A percentile compares a stretch with the other conserved stretches of the same genome.
These are phyloP conservation scores for Pelargonium nanum DNA, from an alignment of 345 rosid genomes.

Conservation along the genomic window DNA sequence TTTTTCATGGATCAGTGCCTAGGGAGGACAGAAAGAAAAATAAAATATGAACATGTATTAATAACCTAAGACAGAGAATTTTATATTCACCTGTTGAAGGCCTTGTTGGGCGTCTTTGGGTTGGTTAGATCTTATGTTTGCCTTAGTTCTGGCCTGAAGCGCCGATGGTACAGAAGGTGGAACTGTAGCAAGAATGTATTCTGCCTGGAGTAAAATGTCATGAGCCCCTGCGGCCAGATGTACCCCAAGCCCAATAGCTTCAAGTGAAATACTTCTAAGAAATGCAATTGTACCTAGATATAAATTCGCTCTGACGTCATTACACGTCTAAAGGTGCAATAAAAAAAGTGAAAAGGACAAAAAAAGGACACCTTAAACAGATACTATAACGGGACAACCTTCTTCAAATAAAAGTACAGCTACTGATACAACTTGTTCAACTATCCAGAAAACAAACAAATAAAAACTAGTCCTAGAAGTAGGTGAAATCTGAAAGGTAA, in stretches of 20 bases:
- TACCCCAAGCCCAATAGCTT: slow-evolving; percentile 90
- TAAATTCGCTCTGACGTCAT: background rate
- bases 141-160: slow-evolving; percentile 33
- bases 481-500: too few relatives aligned
- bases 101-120: slow-evolving; percentile 87
- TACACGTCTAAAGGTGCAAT: too few relatives aligned
- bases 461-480: too few relatives aligned
- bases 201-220: slow-evolving; percentile 70
- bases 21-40: background rate
- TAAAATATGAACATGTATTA: slow-evolving; percentile 6
- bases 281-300: slow-evolving; percentile 79
- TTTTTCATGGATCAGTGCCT: too few relatives aligned
- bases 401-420: too few relatives aligned
- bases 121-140: slow-evolving; percentile 61
- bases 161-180: slow-evolving; percentile 47
- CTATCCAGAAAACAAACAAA: too few relatives aligned
- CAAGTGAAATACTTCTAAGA: slow-evolving; percentile 82
- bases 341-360: too few relatives aligned
- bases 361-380: too few relatives aligned
- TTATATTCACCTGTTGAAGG: slow-evolving; percentile 59
- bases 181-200: slow-evolving; percentile 42
- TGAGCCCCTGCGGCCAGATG: slow-evolving; percentile 91
- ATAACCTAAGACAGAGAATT: too few relatives aligned
- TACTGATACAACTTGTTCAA: too few relatives aligned
- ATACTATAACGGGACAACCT: too few relatives aligned